Conservation (phyloP, 192 early-diverging fungal genomes). For the Coemansia sp. region DNA sequence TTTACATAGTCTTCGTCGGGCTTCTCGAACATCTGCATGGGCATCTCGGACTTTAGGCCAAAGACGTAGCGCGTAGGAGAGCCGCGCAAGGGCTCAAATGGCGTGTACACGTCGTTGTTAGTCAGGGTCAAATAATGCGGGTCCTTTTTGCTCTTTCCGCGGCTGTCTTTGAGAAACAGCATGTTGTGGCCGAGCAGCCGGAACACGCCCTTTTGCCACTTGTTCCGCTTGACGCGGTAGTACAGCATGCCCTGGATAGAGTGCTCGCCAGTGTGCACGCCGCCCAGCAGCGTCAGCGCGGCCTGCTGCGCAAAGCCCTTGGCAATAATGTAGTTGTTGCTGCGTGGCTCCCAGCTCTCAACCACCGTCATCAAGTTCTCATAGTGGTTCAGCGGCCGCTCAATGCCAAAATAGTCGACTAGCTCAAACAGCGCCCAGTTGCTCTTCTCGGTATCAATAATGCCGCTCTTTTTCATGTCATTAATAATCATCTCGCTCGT, state of each 20-base stretch:
- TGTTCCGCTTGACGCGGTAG: constrained; percentile 76
- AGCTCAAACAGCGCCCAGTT: constrained; percentile 91
- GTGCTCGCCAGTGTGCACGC: constrained; percentile 41
- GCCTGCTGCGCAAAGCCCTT: constrained; percentile 62
- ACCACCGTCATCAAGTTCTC: constrained; percentile 82
- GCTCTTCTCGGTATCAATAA: constrained; percentile 52
- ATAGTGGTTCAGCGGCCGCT: constrained; percentile 89
- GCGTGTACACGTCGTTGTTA: constrained; percentile 83
- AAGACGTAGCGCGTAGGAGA: constrained; percentile 80
- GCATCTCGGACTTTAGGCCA: constrained; percentile 79
- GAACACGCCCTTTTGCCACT: constrained; percentile 81
- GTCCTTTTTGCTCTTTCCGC: constrained; percentile 35
- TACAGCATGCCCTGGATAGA: constrained; percentile 67
- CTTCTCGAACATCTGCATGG: constrained; percentile 76
- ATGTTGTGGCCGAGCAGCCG: constrained; percentile 53
- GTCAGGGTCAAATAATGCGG: constrained; percentile 56
- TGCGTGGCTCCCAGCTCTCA: constrained; percentile 76
- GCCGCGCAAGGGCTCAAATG: constrained; percentile 63
- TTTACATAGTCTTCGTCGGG: constrained; percentile 78
- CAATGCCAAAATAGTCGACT: constrained; percentile 79
- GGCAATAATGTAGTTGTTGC: constrained; percentile 73
- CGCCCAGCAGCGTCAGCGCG: constrained; percentile 22
- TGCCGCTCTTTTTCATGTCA: constrained; percentile 64
- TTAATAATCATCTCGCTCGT: constrained; percentile 70
- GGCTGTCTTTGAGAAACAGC: constrained; percentile 33